Evolutionary conservation across 139 green algal genomes (phyloP).

Genomic region (Chlamydomonas urium): DNA sequence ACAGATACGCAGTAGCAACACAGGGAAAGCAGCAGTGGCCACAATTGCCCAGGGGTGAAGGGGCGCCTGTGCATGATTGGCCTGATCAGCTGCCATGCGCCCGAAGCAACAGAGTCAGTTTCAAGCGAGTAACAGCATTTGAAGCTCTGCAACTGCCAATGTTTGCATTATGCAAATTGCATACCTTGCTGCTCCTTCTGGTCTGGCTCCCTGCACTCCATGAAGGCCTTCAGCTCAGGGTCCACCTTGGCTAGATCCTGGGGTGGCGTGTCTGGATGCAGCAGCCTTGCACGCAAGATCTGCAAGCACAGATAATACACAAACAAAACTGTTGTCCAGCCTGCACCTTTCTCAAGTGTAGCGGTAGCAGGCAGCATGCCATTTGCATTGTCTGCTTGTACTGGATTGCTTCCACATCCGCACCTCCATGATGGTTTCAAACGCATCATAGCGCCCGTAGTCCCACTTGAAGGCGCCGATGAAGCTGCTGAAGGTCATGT

Average conservation of each 20-base stretch:
- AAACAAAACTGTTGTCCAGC: too few species aligned
- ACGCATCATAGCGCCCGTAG: constrained; percentile 38
- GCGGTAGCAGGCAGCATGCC: too few species aligned
- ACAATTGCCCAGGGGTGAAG: too few species aligned
- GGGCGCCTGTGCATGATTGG: too few species aligned
- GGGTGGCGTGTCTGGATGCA: background rate
- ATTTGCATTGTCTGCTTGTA: background rate
- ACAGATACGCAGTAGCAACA: too few species aligned
- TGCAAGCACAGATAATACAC: background rate
- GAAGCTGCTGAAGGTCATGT: constrained; percentile 37
- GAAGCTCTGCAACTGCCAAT: too few species aligned
- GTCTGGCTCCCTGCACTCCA: constrained; percentile 10
- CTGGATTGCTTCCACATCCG: background rate
- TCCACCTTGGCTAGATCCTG: background rate
- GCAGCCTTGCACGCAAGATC: constrained; percentile 9
- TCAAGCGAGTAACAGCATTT: too few species aligned
- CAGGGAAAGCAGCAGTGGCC: too few species aligned
- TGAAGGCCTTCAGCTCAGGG: constrained; percentile 2
- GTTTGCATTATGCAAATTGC: too few species aligned
- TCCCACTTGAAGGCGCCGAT: constrained; percentile 34
- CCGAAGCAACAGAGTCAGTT: too few species aligned
- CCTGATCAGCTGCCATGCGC: too few species aligned
- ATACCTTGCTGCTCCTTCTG: background rate
- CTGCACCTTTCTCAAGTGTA: too few species aligned
- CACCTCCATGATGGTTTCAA: constrained; percentile 40